Base-by-base conservation (phyloP, 83 land plant genomes). In the Isoetes engelmannii region DNA sequence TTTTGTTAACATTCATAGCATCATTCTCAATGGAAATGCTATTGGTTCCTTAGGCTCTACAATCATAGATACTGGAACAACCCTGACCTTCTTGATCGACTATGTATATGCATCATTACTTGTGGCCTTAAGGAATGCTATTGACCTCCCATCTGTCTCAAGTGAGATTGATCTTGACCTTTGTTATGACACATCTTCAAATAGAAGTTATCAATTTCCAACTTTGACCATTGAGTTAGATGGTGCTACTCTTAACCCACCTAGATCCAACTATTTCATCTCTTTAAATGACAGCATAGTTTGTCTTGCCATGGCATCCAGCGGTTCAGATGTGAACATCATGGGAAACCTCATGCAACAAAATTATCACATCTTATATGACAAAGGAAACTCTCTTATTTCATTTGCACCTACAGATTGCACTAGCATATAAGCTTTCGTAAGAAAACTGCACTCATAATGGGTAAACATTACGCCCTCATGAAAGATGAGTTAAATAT, bases 331-430 rank as follows among this genome's bases (percentile, higher is more conserved):
- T 9, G 3, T 45, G 4, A 79, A 78, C 12, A 65, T 72, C 3
- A 77, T 86, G 15, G 87, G 90, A 4, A 84, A 84, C 72, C 77
- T 86, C 0, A 45, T 86, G 80, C 90, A 86, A 57, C 90, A 86
- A 62, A 75, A 86, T 59, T 63, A 74, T 61, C 15, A 77, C 43
- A 74, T 86, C 78, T 83, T 84, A 67, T 86, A 76, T 50, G 87
- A 86, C 45, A 17, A 79, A 0, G 44, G 6, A 1, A 58, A 62
- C 5, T 28, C 44, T 0, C 72, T 47, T 48, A 56, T 86, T 45
- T 76, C 83, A 28, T 86, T 84, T 66, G 61, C 61, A 17, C 69
- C 66, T 5, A 77, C 86, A 17, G 76, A 72, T 18, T 85, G 88
- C 49, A 0, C 37, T 28, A 28, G 37, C 37, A 28, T 28, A 28